A percentile compares a stretch with the other conserved stretches of the same genome.
Evolutionary conservation across 768 basidiomycete genomes (phyloP).

Genomic region (Harrya chromipes): DNA sequence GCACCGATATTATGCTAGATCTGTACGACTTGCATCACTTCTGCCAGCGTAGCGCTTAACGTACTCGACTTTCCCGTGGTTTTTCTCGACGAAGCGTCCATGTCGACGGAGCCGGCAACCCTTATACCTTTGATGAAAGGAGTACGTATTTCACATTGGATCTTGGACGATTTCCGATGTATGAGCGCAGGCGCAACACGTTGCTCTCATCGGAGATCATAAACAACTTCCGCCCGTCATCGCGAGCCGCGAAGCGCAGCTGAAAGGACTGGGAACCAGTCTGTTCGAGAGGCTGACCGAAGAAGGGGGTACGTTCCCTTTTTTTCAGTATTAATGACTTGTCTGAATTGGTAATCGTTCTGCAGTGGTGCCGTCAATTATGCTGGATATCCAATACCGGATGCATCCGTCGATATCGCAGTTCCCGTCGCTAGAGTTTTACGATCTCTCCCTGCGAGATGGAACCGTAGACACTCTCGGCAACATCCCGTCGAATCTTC

Average conservation of each 20-base stretch:
- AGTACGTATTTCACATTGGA: constrained; percentile 46
- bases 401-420: constrained; percentile 91
- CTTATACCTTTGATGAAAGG: constrained; percentile 94
- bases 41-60: constrained; percentile 61
- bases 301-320: constrained; percentile 61
- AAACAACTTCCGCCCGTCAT: constrained; percentile 93
- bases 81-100: constrained; percentile 92
- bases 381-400: constrained; percentile 93
- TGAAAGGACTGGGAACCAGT: constrained; percentile 71
- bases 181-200: constrained; percentile 62
- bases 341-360: constrained; percentile 8
- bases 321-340: background rate
- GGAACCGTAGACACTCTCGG: constrained; percentile 64
- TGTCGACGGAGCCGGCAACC: constrained; percentile 93
- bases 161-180: constrained; percentile 10
- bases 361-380: constrained; percentile 79
- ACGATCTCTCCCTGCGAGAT: constrained; percentile 64
- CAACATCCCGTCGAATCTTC: constrained; percentile 44
- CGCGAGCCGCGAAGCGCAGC: constrained; percentile 67
- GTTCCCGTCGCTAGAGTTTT: constrained; percentile 86
- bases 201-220: constrained; percentile 94
- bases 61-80: constrained; percentile 89
- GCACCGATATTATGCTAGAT: constrained; percentile 44
- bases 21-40: constrained; percentile 85
- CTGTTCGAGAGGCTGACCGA: constrained; percentile 89